Evolutionary conservation across 257 asterid genomes (phyloP).

Genomic region (Nemophila menziesii): DNA sequence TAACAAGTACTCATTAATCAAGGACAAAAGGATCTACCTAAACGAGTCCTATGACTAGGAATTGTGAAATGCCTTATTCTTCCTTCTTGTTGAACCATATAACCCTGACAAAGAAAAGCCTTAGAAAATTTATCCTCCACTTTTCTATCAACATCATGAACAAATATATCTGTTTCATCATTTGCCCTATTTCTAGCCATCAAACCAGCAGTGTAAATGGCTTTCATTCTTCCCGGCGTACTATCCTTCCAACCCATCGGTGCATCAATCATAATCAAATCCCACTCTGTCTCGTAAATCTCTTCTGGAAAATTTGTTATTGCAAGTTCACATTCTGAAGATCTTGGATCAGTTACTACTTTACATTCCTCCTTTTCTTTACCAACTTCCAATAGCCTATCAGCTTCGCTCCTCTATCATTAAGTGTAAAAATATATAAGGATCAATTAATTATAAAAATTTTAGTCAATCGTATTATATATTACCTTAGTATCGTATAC

Average conservation of each 20-base stretch:
- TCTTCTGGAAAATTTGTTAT: constrained; percentile 47
- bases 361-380: constrained; percentile 42
- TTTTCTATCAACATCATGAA: constrained; percentile 72
- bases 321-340: constrained; percentile 54
- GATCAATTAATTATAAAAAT: too few relatives aligned
- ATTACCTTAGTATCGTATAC: constrained; percentile 51
- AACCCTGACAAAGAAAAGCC: constrained; percentile 68
- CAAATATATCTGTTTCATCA: constrained; percentile 76
- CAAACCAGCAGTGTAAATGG: constrained; percentile 72
- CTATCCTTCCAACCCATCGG: constrained; percentile 71
- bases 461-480: too few relatives aligned
- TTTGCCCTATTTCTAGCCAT: constrained; percentile 59
- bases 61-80: constrained; percentile 65
- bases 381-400: constrained; percentile 44
- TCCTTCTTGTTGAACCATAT: constrained; percentile 50
- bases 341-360: constrained; percentile 53
- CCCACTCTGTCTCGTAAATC: constrained; percentile 71
- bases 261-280: constrained; percentile 85
- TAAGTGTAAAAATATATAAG: too few relatives aligned
- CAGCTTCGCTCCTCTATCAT: too few relatives aligned
- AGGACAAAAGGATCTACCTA: constrained; percentile 63
- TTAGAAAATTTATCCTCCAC: constrained; percentile 72
- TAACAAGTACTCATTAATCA: constrained; percentile 5
- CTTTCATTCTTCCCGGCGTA: constrained; percentile 86
- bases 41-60: constrained; percentile 50